These are phyloP conservation scores for Schoenoplectus tabernaemontani DNA, from an alignment of 202 grass and related monocot species.

Conservation along the genomic window DNA sequence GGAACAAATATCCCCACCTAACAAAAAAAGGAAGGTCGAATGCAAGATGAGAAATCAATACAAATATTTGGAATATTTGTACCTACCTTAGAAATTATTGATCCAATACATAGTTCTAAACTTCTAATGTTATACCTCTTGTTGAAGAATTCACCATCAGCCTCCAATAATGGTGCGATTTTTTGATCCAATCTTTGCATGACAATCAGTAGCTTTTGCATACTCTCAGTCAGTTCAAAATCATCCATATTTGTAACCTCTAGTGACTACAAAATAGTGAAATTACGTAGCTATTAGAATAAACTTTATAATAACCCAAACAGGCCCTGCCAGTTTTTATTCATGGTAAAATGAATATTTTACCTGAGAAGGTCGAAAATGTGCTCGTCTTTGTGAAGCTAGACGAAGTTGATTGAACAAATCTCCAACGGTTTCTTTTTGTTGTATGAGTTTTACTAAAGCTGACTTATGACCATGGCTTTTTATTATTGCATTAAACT, in stretches of 20 bases:
- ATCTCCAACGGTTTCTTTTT: slow-evolving; percentile 89
- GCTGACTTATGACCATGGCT: slow-evolving; percentile 57
- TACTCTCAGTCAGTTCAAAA: slow-evolving; percentile 71
- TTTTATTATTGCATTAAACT: slow-evolving; percentile 81
- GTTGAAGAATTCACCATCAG: slow-evolving; percentile 93
- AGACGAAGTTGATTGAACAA: slow-evolving; percentile 92
- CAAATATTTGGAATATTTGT: slow-evolving; percentile 6
- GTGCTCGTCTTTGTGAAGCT: slow-evolving; percentile 61
- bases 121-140: slow-evolving; percentile 49
- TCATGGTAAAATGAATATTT: neutral
- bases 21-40: slow-evolving; percentile 23
- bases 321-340: neutral
- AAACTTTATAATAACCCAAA: neutral
- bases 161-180: slow-evolving; percentile 77
- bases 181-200: slow-evolving; percentile 96
- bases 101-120: slow-evolving; percentile 11
- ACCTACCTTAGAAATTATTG: slow-evolving; percentile 23
- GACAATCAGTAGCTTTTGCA: slow-evolving; percentile 88
- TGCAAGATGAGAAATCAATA: slow-evolving; percentile 15
- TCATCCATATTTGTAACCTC: slow-evolving; percentile 88
- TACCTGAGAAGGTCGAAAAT: slow-evolving; percentile 89
- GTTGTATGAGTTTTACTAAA: slow-evolving; percentile 77
- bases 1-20: slow-evolving; percentile 95
- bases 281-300: neutral
- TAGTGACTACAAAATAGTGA: slow-evolving; percentile 43